Percentiles rank a stretch among this genome's conserved stretches.
phyloP scores from a whole-genome alignment of 208 protist species.

The Polymyxa betae region DNA sequence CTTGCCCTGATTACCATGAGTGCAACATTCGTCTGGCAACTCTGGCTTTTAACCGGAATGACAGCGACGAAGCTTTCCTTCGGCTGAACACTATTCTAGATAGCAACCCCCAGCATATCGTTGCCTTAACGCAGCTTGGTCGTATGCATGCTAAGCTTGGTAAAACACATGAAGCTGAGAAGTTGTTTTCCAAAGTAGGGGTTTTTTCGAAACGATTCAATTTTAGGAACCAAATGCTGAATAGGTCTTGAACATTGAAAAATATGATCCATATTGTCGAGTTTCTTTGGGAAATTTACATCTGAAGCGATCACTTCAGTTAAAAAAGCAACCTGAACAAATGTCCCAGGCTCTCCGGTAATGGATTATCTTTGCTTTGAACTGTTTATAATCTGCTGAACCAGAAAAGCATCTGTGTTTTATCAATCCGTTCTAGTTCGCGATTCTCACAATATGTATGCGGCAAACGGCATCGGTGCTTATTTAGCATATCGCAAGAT shows the following conservation, averaged over 20 bases:
- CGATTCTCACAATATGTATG: constrained; percentile 38
- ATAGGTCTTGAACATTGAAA: not conserved
- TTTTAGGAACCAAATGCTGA: not conserved
- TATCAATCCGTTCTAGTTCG: not conserved
- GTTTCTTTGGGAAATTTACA: not conserved
- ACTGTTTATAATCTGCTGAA: not conserved
- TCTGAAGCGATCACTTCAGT: not conserved
- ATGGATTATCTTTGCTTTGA: not conserved
- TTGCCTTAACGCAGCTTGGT: not conserved
- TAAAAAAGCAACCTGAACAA: not conserved
- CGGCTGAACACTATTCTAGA: not conserved
- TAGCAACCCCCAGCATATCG: not conserved
- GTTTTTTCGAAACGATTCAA: not conserved
- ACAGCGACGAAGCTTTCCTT: not conserved
- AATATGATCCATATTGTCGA: constrained; percentile 37
- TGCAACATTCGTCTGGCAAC: not conserved
- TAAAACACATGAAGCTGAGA: constrained; percentile 12
- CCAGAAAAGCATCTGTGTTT: not conserved
- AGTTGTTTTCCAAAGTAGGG: not conserved
- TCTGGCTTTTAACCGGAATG: not conserved
- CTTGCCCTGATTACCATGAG: constrained; percentile 13
- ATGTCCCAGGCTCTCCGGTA: not conserved
- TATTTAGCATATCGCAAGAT: not conserved
- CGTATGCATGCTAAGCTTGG: not conserved
- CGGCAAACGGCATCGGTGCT: not conserved